Evolutionary conservation across 306 rosid species (phyloP), one percentile per base, ranked within the genome.

Genomic region (Carpinus viminea): DNA sequence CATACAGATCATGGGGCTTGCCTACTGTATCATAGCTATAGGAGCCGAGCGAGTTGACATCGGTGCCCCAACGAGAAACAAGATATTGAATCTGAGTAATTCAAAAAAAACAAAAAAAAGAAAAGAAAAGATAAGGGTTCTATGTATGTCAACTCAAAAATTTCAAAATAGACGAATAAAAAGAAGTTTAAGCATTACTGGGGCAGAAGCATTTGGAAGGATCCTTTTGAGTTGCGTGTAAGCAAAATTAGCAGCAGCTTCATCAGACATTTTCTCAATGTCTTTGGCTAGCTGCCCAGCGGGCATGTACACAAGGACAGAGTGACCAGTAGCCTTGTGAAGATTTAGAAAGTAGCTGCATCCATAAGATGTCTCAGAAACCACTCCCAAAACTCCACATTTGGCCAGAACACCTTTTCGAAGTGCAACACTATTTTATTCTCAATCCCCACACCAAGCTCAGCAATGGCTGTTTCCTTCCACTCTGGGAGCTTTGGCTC

Each of bases 261-360:
- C 99, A 89, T 96, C 98, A 86, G 99, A 96, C 99, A 93, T 89
- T 82, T 96, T 96, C 86, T 93, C 98, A 59, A 93, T 89, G 94
- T 96, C 98, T 90, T 83, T 90, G 72, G 98, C 99, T 68, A 96
- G 93, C 93, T 88, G 88, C 86, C 99, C 99, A 56, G 99, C 93
- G 70, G 99, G 98, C 99, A 96, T 96, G 90, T 96, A 96, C 48
- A 93, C 98, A 75, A 96, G 99, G 31, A 96, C 97, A 79, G 93
- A 76, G 78, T 89, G 96, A 78, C 92, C 93, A 1, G 99, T 89
- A 66, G 99, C 99, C 82, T 96, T 96, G 88, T 96, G 98, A 77
- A 96, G 98, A 93, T 96, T 96, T 80, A 93, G 96, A 87, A 96
- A 96, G 86, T 96, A 96, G 83, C 99, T 96, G 93, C 99, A 96